Evolutionary conservation across 108 stramenopile genomes (phyloP).

Genomic region (Skeletonema tropicum): DNA sequence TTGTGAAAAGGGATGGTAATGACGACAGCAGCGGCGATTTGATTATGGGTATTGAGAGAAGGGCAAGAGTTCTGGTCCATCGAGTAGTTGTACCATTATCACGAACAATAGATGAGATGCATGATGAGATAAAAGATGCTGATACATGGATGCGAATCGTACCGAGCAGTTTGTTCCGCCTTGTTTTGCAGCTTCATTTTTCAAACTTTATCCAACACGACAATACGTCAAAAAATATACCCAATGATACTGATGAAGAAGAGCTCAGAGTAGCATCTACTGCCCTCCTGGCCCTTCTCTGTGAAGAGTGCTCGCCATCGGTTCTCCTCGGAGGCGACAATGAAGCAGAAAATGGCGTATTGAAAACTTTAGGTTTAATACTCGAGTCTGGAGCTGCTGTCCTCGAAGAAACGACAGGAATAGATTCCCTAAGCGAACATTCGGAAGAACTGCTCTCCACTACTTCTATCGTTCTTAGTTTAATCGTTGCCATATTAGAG

Average conservation of each 20-base stretch:
- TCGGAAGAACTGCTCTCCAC: conserved; percentile 59
- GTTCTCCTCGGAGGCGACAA: conserved; percentile 47
- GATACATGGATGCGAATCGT: conserved; percentile 12
- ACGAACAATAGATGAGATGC: conserved; percentile 3
- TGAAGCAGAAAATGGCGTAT: conserved; percentile 43
- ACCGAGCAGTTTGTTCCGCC: conserved; percentile 34
- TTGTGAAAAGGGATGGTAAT: neutral
- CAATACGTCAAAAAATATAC: neutral
- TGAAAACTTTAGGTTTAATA: conserved; percentile 33
- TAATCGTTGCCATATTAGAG: conserved; percentile 81
- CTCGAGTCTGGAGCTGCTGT: conserved; percentile 38
- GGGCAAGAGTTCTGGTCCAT: conserved; percentile 5
- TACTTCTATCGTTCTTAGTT: conserved; percentile 63
- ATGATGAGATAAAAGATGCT: neutral
- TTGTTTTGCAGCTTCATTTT: conserved; percentile 38
- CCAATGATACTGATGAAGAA: neutral
- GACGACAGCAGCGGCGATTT: neutral
- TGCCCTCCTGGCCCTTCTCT: conserved; percentile 58
- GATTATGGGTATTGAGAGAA: neutral
- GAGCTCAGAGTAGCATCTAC: conserved; percentile 44
- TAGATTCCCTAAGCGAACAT: conserved; percentile 3
- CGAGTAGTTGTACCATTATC: conserved; percentile 20
- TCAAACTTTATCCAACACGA: neutral
- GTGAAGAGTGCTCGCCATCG: conserved; percentile 67
- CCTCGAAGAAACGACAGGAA: neutral